Evolutionary conservation across 495 filamentous ascomycete genomes (phyloP), one percentile per base, ranked within the genome.

Genomic region (Margaritispora aquatica): DNA sequence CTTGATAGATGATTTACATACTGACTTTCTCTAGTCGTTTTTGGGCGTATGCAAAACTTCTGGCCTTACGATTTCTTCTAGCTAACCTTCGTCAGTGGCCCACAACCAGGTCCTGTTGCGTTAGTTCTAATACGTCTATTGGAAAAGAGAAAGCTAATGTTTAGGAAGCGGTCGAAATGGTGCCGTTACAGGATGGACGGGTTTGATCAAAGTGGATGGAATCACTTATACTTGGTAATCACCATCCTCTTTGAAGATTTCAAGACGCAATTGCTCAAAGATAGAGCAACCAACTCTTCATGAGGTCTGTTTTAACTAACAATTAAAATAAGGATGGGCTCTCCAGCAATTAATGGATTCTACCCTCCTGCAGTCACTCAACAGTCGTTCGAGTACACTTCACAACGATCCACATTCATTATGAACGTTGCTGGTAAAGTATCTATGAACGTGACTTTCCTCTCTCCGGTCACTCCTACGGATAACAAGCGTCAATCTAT

Each of bases 401-500:
- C 93, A 36, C 90, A 89, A 0, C 85, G 85, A 13, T 96, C 91
- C 47, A 92, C 90, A 57, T 85, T 97, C 61, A 89, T 85, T 38
- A 93, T 96, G 73, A 77, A 77, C 26, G 85, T 96, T 21, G 81
- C 71, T 21, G 74, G 80, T 1, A 77, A 83, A 49, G 75, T 88
- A 26, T 79, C 87, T 59, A 75, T 97, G 70, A 85, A 82, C 2
- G 76, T 96, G 21, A 90, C 88, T 0, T 96, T 96, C 68, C 74
- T 96, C 29, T 92, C 89, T 2, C 93, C 93, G 0, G 88, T 97
- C 46, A 96, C 89, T 13, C 88, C 92, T 1, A 85, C 86, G 10
- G 96, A 94, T 62, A 85, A 92, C 61, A 77, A 86, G 59, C 83
- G 91, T 47, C 93, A 97, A 73, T 88, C 89, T 27, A 82, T 96